phyloP scores from a whole-genome alignment of 2,329 filamentous ascomycete species.

The Lecanosticta acicola region DNA sequence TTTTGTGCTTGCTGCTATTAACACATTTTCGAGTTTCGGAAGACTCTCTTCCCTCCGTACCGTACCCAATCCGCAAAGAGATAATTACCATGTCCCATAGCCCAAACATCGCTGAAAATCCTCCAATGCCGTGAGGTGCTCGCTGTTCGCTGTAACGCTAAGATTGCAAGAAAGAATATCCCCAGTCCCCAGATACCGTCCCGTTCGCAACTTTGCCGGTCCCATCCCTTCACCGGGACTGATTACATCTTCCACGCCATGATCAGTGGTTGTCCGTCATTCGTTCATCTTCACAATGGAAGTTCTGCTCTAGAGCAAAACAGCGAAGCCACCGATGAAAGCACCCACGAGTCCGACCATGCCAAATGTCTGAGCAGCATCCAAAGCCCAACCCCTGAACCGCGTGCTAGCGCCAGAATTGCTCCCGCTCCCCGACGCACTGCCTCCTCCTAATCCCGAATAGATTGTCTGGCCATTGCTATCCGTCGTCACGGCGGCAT shows the following conservation, averaged over 20 bases:
- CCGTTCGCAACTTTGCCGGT: background rate
- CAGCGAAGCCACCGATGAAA: conserved; percentile 54
- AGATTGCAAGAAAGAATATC: background rate
- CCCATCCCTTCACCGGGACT: background rate
- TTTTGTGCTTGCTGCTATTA: too few species aligned
- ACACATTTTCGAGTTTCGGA: too few species aligned
- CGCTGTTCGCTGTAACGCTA: background rate
- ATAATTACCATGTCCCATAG: background rate
- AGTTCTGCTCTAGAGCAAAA: conserved; percentile 26
- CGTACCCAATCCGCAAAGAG: background rate
- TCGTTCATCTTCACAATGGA: background rate
- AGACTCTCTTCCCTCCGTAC: background rate
- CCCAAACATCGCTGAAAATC: background rate
- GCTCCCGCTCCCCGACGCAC: conserved; percentile 16
- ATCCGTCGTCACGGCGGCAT: conserved; percentile 32
- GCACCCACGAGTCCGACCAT: conserved; percentile 50
- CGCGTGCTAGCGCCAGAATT: conserved; percentile 15
- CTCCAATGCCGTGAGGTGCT: background rate
- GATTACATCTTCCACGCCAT: background rate
- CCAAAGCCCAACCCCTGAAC: conserved; percentile 39
- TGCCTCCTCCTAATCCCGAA: conserved; percentile 42
- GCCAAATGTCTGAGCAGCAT: conserved; percentile 53
- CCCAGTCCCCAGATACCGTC: background rate
- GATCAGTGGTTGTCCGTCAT: too few species aligned
- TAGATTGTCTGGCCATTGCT: conserved; percentile 29